phyloP scores from a whole-genome alignment of 331 rosid genomes.

The Malus hybrid region DNA sequence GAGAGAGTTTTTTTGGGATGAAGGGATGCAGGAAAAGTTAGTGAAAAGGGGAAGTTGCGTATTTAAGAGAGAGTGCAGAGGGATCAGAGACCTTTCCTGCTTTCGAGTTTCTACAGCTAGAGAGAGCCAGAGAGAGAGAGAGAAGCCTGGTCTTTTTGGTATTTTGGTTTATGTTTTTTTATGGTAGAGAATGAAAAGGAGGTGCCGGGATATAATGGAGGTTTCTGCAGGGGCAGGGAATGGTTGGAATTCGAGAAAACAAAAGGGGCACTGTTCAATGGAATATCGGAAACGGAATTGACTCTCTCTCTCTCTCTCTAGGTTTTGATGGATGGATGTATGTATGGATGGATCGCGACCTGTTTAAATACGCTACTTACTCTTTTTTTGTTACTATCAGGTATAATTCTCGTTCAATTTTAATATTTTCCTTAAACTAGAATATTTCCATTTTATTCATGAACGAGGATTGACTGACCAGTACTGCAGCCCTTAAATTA shows the following conservation, averaged over 20 bases:
- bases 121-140: neutral
- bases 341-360: slow-evolving; percentile 49
- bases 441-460: slow-evolving; percentile 48
- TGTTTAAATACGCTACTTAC: slow-evolving; percentile 24
- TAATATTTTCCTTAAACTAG: slow-evolving; percentile 27
- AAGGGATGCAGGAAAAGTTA: slow-evolving; percentile 44
- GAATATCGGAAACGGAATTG: slow-evolving; percentile 54
- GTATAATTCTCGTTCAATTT: slow-evolving; percentile 19
- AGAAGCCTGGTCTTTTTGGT: neutral
- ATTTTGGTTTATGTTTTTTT: slow-evolving; percentile 11
- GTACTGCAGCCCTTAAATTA: slow-evolving; percentile 28
- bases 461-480: slow-evolving; percentile 41
- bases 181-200: slow-evolving; percentile 14
- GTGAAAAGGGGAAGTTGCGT: slow-evolving; percentile 43
- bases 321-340: neutral
- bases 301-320: slow-evolving; percentile 10
- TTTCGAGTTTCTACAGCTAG: slow-evolving; percentile 4
- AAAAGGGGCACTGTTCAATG: slow-evolving; percentile 42
- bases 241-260: slow-evolving; percentile 59
- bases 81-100: slow-evolving; percentile 24
- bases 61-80: slow-evolving; percentile 40
- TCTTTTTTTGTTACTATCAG: slow-evolving; percentile 9
- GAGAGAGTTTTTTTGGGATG: slow-evolving; percentile 41
- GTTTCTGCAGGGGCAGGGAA: slow-evolving; percentile 32
- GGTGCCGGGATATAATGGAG: slow-evolving; percentile 28